Base-by-base conservation (phyloP, 2,329 filamentous ascomycete genomes). In the Claviceps lovelessii region DNA sequence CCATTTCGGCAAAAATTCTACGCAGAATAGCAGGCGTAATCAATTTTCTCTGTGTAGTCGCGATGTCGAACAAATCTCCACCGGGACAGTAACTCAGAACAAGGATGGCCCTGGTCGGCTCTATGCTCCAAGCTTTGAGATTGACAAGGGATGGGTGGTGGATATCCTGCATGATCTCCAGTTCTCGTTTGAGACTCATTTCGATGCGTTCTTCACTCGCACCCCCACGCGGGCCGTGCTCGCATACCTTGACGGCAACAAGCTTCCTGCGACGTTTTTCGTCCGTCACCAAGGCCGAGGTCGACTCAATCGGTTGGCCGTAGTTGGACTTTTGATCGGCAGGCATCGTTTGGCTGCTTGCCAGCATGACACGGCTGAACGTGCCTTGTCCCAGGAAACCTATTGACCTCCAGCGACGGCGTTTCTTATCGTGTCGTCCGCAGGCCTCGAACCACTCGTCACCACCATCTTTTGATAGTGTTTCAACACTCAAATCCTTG, bases 201-300 rank as follows among this genome's bases (percentile, higher is more conserved):
- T 96, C 91, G 58, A 97, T 84, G 44, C 93, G 83, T 62, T 95
- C 88, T 67, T 95, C 90, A 51, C 93, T 93, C 4, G 90, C 91
- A 49, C 91, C 91, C 53, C 93, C 93, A 29, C 88, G 88, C 1
- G 93, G 91, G 4, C 91, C 93, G 70, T 95, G 90, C 68, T 96
- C 89, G 65, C 94, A 91, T 48, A 98, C 83, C 70, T 98, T 98
- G 65, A 98, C 83, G 1, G 93, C 93, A 3, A 97, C 93, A 15
- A 98, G 74, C 53, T 87, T 88, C 64, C 85, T 86, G n/a, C 84
- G 82, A 58, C 87, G 64, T n/a, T 69, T 61, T 5, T 62, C 61
- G 46, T 64, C 61, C 37, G 69, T 65, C 1, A 69, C 51, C 58
- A 60, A 57, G 53, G 67, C 54, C 59, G 63, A 74, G 64, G 65